These are phyloP conservation scores for Pneumocystis canis DNA, from an alignment of 1,139 yeast genomes.

Conservation along the genomic window DNA sequence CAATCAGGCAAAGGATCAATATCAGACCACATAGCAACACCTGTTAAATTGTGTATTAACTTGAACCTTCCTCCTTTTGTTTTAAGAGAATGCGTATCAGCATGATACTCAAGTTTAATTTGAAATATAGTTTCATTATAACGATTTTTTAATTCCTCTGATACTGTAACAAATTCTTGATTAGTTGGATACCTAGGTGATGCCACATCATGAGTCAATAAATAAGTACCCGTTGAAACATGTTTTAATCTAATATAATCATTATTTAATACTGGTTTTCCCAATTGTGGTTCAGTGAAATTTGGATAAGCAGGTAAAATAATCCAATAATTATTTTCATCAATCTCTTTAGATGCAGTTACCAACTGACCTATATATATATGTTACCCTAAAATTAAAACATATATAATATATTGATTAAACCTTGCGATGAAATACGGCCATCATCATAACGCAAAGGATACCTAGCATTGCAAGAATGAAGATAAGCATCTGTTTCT, in stretches of 20 bases:
- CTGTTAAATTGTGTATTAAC: conserved; percentile 67
- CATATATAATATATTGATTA: neutral
- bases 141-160: conserved; percentile 41
- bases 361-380: conserved; percentile 50
- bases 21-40: conserved; percentile 88
- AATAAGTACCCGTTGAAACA: conserved; percentile 58
- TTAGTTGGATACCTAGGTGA: conserved; percentile 85
- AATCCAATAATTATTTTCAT: conserved; percentile 73
- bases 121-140: conserved; percentile 69
- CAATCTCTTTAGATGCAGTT: conserved; percentile 49
- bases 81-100: conserved; percentile 41
- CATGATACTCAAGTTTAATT: conserved; percentile 43
- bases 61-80: conserved; percentile 58
- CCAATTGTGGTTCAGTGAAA: conserved; percentile 26
- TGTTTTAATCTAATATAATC: conserved; percentile 71
- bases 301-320: conserved; percentile 54
- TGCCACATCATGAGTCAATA: conserved; percentile 91
- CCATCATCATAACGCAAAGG: conserved; percentile 95
- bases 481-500: conserved; percentile 59
- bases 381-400: neutral
- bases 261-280: conserved; percentile 40
- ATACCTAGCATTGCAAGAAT: conserved; percentile 59
- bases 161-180: conserved; percentile 73
- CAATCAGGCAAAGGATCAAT: conserved; percentile 79
- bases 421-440: conserved; percentile 77